Base-by-base conservation (phyloP, 768 basidiomycete species). In the Boletus vinaceobasis region DNA sequence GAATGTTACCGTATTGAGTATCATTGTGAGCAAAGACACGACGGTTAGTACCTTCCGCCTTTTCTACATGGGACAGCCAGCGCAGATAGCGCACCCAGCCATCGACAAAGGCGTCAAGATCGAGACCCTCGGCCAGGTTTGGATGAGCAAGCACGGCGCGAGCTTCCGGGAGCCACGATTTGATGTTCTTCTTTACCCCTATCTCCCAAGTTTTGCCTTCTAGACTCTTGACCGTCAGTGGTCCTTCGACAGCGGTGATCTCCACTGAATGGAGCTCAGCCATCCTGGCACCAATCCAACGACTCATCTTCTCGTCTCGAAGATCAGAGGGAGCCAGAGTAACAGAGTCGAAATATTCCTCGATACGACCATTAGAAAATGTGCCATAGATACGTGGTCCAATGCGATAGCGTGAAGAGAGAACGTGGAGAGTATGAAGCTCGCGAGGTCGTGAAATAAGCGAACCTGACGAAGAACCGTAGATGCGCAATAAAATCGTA, bases 211-310 rank as follows among this genome's bases (percentile, higher is more conserved):
- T 78, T 48, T 73, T 75, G 48, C 76, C 74, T 67, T 78, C 77
- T 7, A 75, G 71, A 33, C 64, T 66, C 33, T 66, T 71, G 40
- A 67, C 65, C 19, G 70, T 64, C 44, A 74, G 68, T 37, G 75
- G 71, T 36, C 74, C 75, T 64, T 83, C 81, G 43, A 98, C 78
- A 40, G 77, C 76, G 14, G 79, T 78, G 48, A 97, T 78, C 64
- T 96, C 93, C 44, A 98, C 96, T 26, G 86, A 84, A 72, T 99
- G 97, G 32, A 99, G 80, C 71, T 98, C 95, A 21, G 93, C 86
- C 96, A 98, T 98, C 33, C 96, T 80, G 21, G 87, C 82, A n/a
- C 86, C 94, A 61, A 98, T 93, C 82, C 89, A 92, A 29, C 85
- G 77, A 67, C 90, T 93, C 52, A 87, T 83, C 56, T 74, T 71